Evolutionary conservation across 129 eudicot genomes (phyloP).

Genomic region (Apium graveolens): DNA sequence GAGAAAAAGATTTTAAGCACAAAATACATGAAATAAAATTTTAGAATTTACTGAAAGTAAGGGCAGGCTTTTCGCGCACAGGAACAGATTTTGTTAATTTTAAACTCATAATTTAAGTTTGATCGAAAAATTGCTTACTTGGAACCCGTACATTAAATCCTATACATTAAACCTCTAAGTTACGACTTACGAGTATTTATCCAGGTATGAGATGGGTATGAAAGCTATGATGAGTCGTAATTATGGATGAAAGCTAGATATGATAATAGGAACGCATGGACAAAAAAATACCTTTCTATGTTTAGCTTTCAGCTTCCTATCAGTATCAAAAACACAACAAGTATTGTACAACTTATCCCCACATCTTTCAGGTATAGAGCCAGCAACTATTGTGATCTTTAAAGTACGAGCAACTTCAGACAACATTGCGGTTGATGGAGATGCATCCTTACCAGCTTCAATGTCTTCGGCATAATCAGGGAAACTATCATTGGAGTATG

Average conservation of each 20-base stretch:
- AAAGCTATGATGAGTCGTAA: not conserved
- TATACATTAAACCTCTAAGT: no score
- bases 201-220: no score
- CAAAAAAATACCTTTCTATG: constrained; percentile 74
- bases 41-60: no score
- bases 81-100: no score
- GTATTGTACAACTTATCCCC: constrained; percentile 80
- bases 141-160: no score
- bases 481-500: constrained; percentile 91
- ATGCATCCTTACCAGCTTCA: constrained; percentile 71
- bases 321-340: constrained; percentile 77
- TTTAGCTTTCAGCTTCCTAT: constrained; percentile 70
- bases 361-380: constrained; percentile 83
- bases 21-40: no score
- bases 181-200: no score
- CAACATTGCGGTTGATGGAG: constrained; percentile 90
- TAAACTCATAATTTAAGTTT: no score
- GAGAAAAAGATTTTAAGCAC: no score
- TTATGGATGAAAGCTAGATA: not conserved
- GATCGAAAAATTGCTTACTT: no score
- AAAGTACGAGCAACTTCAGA: constrained; percentile 79
- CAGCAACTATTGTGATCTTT: constrained; percentile 80
- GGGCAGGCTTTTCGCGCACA: no score
- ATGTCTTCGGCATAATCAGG: constrained; percentile 89
- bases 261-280: not conserved